Conservation (phyloP, 106 monocot species). For the Phalaenopsis equestris region DNA sequence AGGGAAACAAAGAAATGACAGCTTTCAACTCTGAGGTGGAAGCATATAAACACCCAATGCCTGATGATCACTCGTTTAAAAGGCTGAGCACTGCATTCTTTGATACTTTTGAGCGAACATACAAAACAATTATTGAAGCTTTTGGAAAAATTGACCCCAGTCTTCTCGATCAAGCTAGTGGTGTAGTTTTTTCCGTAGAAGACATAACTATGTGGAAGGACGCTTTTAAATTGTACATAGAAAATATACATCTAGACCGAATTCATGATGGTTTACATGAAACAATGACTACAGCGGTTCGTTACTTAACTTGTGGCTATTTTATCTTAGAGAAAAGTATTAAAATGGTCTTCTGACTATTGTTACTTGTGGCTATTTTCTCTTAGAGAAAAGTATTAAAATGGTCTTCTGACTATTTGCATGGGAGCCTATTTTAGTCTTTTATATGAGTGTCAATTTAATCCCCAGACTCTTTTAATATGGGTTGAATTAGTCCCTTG, state of each 20-base stretch:
- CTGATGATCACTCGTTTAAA: slow-evolving; percentile 11
- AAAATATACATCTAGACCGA: slow-evolving; percentile 38
- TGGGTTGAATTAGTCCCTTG: too few species aligned
- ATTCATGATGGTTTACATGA: slow-evolving; percentile 26
- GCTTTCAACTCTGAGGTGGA: slow-evolving; percentile 16
- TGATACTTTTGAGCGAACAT: slow-evolving; percentile 18
- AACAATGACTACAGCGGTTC: slow-evolving; percentile 40
- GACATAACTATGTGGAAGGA: slow-evolving; percentile 58
- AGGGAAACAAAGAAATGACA: slow-evolving; percentile 37
- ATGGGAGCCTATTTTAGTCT: too few species aligned
- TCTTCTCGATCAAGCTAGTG: neutral
- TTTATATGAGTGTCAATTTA: too few species aligned
- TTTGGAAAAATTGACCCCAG: slow-evolving; percentile 15
- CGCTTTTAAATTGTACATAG: slow-evolving; percentile 31
- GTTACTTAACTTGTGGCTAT: slow-evolving; percentile 4
- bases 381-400: neutral
- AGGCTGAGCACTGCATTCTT: slow-evolving; percentile 18
- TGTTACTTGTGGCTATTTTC: neutral
- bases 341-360: too few species aligned
- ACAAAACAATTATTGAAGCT: slow-evolving; percentile 16
- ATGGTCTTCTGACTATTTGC: too few species aligned
- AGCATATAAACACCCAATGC: slow-evolving; percentile 7
- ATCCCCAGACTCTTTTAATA: too few species aligned
- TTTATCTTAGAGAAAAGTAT: neutral
- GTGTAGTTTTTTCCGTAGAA: slow-evolving; percentile 13